Evolutionary conservation across 345 rosid genomes (phyloP), one percentile per base, ranked within the genome.

Genomic region (Anastatica hierochuntica): DNA sequence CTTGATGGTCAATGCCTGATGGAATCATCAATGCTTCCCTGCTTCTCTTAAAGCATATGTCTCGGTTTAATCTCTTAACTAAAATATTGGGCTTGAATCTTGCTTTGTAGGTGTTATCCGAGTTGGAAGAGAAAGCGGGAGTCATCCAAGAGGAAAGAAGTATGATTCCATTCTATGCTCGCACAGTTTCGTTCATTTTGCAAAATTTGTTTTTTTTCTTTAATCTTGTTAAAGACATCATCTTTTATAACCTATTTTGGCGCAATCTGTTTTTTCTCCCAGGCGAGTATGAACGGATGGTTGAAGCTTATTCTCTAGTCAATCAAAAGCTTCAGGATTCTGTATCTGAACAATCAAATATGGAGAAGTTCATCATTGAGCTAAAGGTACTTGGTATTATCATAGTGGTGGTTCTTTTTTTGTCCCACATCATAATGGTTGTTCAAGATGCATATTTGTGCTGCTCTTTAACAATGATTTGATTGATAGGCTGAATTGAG

Each of bases 111-210:
- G 98, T 92, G 21, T 73, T 92, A 16, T 78, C 58, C 60, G 98
- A 92, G 67, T 35, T 92, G 54, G 95, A 88, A 78, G 95, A 92
- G 71, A 92, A 92, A 70, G 98, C 95, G 1, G 90, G 76, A 40
- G 60, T 76, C 41, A 79, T 92, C 60, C 64, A 82, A 76, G 98
- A 92, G 71, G 98, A 92, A 81, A 81, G 98, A 79, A 96, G 98
- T 73, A 66, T 17, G 30, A 33, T 49, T 30, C 11, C 24, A n/a
- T n/a, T n/a, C n/a, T n/a, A n/a, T n/a, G n/a, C 38, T 55, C 16
- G 16, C 11, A 49, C 11, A 16, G 6, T 14, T 41, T 23, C 17
- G 40, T n/a, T 40, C 26, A 42, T 23, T 29, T 26, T 26, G 26
- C 29, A 16, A 6, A n/a, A 3, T n/a, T 4, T 43, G 1, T 19